phyloP scores from a whole-genome alignment of 2,329 filamentous ascomycete species.

The Tolypocladium ovalisporum region DNA sequence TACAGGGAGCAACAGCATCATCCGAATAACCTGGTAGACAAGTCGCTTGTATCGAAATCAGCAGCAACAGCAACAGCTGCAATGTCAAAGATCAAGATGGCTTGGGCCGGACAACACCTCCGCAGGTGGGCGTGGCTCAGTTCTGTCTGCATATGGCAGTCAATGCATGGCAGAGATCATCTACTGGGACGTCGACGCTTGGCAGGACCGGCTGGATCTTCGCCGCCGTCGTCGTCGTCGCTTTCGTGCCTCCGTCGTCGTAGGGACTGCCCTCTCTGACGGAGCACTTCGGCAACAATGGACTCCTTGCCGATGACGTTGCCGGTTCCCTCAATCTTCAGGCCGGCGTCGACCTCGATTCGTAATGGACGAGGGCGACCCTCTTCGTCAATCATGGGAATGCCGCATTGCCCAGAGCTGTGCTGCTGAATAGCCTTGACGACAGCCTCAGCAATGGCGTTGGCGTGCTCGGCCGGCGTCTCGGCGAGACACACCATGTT shows the following conservation, averaged over 20 bases:
- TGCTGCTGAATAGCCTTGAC: conserved; percentile 32
- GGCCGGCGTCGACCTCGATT: conserved; percentile 33
- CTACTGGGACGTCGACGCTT: not conserved
- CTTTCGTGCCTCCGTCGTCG: conserved; percentile 10
- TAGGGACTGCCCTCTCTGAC: conserved; percentile 8
- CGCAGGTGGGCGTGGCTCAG: not conserved
- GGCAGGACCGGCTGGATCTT: conserved; percentile 3
- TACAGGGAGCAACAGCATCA: not conserved
- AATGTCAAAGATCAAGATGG: not conserved
- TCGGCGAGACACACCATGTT: conserved; percentile 36
- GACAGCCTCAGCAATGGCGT: conserved; percentile 31
- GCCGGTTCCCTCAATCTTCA: conserved; percentile 30
- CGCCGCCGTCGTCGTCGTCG: conserved; percentile 8
- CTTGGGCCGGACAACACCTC: not conserved
- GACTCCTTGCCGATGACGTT: conserved; percentile 31
- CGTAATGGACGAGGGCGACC: conserved; percentile 29
- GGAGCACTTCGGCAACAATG: conserved; percentile 16
- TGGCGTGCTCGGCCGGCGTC: conserved; percentile 27
- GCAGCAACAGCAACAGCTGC: not conserved
- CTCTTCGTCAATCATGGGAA: conserved; percentile 35
- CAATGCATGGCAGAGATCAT: not conserved
- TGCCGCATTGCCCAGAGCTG: conserved; percentile 24
- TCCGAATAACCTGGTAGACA: not conserved
- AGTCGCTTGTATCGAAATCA: too few species aligned
- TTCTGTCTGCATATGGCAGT: not conserved